Base-by-base conservation (phyloP, 176 grass and related monocot genomes). In the Typha latifolia region DNA sequence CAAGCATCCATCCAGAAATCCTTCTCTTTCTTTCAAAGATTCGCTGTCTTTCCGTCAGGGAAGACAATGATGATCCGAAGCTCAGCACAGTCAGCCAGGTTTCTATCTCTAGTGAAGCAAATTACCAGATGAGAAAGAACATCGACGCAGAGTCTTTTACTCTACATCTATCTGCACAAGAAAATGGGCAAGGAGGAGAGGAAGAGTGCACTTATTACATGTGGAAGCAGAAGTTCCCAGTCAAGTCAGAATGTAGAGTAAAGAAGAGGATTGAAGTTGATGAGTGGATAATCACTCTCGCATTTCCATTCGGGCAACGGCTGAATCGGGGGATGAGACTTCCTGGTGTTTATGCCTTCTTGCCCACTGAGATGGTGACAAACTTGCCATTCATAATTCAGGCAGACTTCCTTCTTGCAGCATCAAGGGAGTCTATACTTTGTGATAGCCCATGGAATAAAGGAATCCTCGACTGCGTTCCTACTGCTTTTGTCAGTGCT, bases 211-310 rank as follows among this genome's bases (percentile, higher is more conserved):
- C 61, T 21, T 95, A 95, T 32, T 84, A 86, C 63, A 86, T 90
- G 80, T 90, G 86, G 90, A 90, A 80, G 81, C 90, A 95, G 63
- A 95, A 79, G 62, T 95, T 95, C 62, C 80, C 75, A 4, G 78
- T 95, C 1, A 84, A 80, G 27, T 49, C 56, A 21, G 90, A 86
- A 74, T 81, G 76, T 2, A 74, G 62, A 73, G 86, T 84, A 47
- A 82, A 82, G 14, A 90, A 86, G 19, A 79, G 90, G 22, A 12
- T 43, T 49, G 90, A 90, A 77, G 74, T 95, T 0, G 81, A 86
- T 2, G 77, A 90, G 50, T 95, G 86, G 86, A 82, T 81, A 9
- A 90, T 95, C 66, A 90, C 81, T 14, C 65, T 95, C 12, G 86
- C 86, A 4, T 87, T 95, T 55, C 83, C 90, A 15, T 76, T 29